Percentiles rank a stretch among this genome's conserved stretches.
These are phyloP conservation scores for Astrocystis sublimbata DNA, from an alignment of 495 filamentous ascomycete species.

Conservation along the genomic window DNA sequence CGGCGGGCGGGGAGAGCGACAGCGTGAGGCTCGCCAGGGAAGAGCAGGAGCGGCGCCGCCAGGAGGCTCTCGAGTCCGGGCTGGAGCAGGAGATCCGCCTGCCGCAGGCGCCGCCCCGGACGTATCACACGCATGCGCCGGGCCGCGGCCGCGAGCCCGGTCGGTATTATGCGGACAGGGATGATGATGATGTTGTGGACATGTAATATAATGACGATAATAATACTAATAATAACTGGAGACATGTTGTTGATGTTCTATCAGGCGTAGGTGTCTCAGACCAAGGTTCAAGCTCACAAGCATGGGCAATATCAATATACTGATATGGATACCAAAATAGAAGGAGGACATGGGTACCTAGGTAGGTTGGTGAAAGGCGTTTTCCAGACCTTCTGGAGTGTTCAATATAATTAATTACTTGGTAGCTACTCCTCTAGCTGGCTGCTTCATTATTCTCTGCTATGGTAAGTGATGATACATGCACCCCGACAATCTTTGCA, in stretches of 20 bases:
- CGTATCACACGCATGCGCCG: slow-evolving; percentile 31
- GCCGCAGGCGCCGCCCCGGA: slow-evolving; percentile 26
- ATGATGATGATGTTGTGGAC: neutral
- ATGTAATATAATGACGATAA: too few relatives aligned
- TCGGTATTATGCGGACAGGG: neutral
- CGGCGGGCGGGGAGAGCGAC: slow-evolving; percentile 20
- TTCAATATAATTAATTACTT: neutral
- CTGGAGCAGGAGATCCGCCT: slow-evolving; percentile 30
- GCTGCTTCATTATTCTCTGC: neutral
- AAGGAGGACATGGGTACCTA: too few relatives aligned
- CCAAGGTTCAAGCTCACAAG: too few relatives aligned
- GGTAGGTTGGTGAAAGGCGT: neutral
- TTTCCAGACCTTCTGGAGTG: too few relatives aligned
- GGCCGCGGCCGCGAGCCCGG: slow-evolving; percentile 29
- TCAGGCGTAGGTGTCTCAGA: too few relatives aligned
- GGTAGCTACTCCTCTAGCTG: neutral
- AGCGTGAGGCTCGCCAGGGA: slow-evolving; percentile 38
- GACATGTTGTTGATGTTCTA: too few relatives aligned
- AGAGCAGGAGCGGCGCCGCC: slow-evolving; percentile 25
- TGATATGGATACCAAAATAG: too few relatives aligned
- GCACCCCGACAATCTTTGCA: neutral
- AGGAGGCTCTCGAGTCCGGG: slow-evolving; percentile 31
- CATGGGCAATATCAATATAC: too few relatives aligned
- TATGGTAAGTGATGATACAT: neutral
- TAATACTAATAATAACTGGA: too few relatives aligned